Percentiles rank a stretch among this genome's conserved stretches.
Conservation (phyloP, 257 asterid genomes). For the Galeopsis tetrahit region DNA sequence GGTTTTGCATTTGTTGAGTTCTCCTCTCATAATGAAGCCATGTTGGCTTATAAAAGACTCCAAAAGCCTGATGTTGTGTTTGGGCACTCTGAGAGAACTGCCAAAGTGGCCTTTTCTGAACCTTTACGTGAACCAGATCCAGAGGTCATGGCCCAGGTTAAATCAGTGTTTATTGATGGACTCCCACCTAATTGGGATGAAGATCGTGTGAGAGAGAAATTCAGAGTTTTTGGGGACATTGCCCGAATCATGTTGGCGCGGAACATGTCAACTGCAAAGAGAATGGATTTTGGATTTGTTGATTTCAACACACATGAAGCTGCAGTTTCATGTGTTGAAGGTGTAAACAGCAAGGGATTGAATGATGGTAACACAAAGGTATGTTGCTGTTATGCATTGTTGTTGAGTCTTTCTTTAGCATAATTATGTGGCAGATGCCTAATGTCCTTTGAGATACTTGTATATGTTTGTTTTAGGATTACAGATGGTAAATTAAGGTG, state of each 20-base stretch:
- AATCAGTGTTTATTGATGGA: constrained; percentile 69
- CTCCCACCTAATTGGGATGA: constrained; percentile 69
- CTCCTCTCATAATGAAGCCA: constrained; percentile 58
- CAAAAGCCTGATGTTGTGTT: constrained; percentile 62
- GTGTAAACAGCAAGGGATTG: constrained; percentile 52
- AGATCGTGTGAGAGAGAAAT: constrained; percentile 51
- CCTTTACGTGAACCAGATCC: constrained; percentile 70
- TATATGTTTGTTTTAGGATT: constrained; percentile 12
- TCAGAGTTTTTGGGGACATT: constrained; percentile 56
- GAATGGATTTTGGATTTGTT: constrained; percentile 74
- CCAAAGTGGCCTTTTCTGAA: constrained; percentile 72
- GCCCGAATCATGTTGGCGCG: constrained; percentile 53
- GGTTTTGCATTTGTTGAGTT: constrained; percentile 71
- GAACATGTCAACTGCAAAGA: constrained; percentile 62
- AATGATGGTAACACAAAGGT: constrained; percentile 63
- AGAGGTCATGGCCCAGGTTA: constrained; percentile 69
- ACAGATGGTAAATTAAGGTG: not conserved
- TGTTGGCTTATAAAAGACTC: constrained; percentile 62
- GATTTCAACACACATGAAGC: constrained; percentile 62
- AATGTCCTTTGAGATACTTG: constrained; percentile 15
- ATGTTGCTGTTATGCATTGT: constrained; percentile 24
- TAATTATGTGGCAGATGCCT: constrained; percentile 7
- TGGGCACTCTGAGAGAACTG: constrained; percentile 69
- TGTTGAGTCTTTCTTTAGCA: constrained; percentile 18
- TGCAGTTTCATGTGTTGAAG: constrained; percentile 61